Evolutionary conservation across 2,329 filamentous ascomycete genomes (phyloP).

Genomic region (Achaetomium macrosporum): DNA sequence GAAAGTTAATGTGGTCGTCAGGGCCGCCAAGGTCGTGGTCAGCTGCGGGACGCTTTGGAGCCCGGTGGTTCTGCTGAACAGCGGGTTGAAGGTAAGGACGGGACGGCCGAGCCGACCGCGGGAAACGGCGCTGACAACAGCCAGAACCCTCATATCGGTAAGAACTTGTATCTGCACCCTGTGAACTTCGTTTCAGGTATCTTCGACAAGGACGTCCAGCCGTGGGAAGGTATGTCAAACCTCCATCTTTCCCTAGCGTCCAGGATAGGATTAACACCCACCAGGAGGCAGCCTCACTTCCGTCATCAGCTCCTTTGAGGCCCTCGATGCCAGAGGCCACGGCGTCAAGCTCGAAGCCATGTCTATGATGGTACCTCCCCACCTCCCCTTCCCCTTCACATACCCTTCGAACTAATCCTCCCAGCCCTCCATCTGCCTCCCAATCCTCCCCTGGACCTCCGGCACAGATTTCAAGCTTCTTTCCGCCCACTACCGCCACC

Average conservation of each 20-base stretch:
- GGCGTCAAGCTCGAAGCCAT: constrained; percentile 75
- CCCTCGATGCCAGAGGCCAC: constrained; percentile 74
- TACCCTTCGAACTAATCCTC: too few species aligned
- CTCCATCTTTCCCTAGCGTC: too few species aligned
- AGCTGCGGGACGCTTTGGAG: constrained; percentile 70
- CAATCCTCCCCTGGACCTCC: constrained; percentile 59
- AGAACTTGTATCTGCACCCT: constrained; percentile 77
- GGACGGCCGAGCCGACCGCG: too few species aligned
- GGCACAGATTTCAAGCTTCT: constrained; percentile 69
- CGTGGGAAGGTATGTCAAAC: constrained; percentile 50
- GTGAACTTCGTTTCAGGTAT: constrained; percentile 53
- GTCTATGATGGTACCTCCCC: constrained; percentile 49
- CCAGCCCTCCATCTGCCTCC: constrained; percentile 58
- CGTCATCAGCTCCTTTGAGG: constrained; percentile 70
- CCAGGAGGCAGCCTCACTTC: constrained; percentile 72
- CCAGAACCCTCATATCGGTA: constrained; percentile 72
- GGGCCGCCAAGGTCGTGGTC: constrained; percentile 75
- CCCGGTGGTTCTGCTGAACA: constrained; percentile 69
- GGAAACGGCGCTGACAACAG: constrained; percentile 19
- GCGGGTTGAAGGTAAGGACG: constrained; percentile 59
- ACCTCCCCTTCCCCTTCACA: background rate
- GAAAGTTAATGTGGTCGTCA: constrained; percentile 60
- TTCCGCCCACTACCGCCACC: constrained; percentile 61
- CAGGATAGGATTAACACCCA: constrained; percentile 1
- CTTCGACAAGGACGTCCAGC: constrained; percentile 65